Evolutionary conservation across 257 asterid species (phyloP).

Genomic region (Cinchona pubescens): DNA sequence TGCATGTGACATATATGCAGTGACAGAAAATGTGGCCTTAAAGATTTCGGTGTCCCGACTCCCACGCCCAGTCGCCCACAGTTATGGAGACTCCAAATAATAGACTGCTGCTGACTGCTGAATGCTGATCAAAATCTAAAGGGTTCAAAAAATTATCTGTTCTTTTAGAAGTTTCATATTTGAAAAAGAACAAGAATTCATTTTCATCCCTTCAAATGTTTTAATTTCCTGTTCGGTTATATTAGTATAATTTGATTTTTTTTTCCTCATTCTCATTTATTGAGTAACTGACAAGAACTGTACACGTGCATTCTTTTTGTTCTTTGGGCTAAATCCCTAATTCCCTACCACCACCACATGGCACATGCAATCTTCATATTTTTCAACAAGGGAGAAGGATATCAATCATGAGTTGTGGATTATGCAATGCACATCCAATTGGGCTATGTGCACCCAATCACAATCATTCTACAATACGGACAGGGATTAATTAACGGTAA

Average conservation of each 20-base stretch:
- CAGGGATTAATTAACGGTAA: no score
- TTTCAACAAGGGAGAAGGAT: not conserved
- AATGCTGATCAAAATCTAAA: no score
- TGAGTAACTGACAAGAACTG: constrained; percentile 4
- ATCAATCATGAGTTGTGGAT: not conserved
- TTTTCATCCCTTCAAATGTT: not conserved
- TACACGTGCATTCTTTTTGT: constrained; percentile 6
- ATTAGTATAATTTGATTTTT: no score
- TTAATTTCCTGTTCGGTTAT: no score
- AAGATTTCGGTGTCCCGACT: not conserved
- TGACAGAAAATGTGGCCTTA: not conserved
- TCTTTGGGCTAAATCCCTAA: constrained; percentile 3
- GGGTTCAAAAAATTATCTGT: not conserved
- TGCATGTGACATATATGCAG: not conserved
- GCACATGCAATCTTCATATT: not conserved
- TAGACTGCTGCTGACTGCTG: not conserved
- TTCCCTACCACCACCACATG: not conserved
- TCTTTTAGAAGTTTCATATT: not conserved
- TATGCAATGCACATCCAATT: not conserved
- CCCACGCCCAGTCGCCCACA: not conserved
- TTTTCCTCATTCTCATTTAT: not conserved
- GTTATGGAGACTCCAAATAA: not conserved
- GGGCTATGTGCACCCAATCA: not conserved
- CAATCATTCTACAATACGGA: not conserved
- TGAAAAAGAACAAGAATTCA: not conserved